Percentiles rank a stretch among this genome's conserved stretches.
phyloP scores from a whole-genome alignment of 1,284 basidiomycete species.

The Papiliotrema fonsecae region DNA sequence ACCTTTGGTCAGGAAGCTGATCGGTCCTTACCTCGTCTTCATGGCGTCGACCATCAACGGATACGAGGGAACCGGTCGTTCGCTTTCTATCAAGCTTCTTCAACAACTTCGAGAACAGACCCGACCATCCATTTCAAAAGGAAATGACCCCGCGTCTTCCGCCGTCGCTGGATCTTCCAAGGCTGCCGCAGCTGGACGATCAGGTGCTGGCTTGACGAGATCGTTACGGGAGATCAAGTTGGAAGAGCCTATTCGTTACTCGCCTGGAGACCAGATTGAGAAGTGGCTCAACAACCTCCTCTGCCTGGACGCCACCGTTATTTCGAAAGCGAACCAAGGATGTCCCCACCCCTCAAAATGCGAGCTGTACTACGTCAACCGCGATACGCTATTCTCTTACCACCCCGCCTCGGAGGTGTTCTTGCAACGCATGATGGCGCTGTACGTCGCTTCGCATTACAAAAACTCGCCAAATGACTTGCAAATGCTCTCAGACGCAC shows the following conservation, averaged over 20 bases:
- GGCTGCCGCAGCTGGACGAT: conserved; percentile 37
- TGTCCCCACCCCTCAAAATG: conserved; percentile 91
- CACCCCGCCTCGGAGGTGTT: conserved; percentile 96
- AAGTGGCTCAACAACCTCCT: conserved; percentile 89
- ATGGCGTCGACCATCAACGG: conserved; percentile 98
- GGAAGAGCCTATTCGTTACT: conserved; percentile 91
- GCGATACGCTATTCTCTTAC: conserved; percentile 95
- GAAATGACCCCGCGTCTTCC: conserved; percentile 47
- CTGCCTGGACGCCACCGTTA: conserved; percentile 85
- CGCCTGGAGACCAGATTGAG: conserved; percentile 81
- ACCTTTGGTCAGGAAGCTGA: conserved; percentile 86
- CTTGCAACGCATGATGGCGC: conserved; percentile 95
- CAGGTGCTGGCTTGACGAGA: conserved; percentile 55
- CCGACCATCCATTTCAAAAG: conserved; percentile 57
- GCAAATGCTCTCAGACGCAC: conserved; percentile 93
- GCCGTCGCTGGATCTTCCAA: conserved; percentile 33
- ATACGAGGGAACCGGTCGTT: conserved; percentile 97
- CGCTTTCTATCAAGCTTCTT: conserved; percentile 93
- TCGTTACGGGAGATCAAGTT: conserved; percentile 90
- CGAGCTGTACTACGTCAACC: conserved; percentile 90
- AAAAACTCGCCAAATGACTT: conserved; percentile 99
- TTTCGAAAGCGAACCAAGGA: conserved; percentile 62
- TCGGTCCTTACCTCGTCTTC: conserved; percentile 97
- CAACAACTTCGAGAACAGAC: conserved; percentile 91
- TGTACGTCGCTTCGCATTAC: conserved; percentile 97